Percentiles rank a stretch among this genome's conserved stretches.
Conservation (phyloP, 805 yeast species). For the Teunomyces stri region DNA sequence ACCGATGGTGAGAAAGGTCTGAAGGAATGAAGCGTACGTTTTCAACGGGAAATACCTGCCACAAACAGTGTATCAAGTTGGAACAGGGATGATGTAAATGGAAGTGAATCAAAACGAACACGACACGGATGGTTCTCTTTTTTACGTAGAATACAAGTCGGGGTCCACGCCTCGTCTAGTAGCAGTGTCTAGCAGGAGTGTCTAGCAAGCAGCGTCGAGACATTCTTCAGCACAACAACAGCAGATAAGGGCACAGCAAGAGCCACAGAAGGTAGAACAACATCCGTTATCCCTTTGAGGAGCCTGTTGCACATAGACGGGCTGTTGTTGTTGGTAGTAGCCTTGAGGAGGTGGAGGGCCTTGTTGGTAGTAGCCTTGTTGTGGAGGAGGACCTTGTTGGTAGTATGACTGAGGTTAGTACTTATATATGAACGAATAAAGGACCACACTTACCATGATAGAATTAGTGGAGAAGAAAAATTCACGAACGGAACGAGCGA, state of each 20-base stretch:
- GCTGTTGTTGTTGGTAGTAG: conserved; percentile 31
- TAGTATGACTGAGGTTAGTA: conserved; percentile 13
- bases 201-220: conserved; percentile 9
- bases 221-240: conserved; percentile 18
- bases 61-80: neutral
- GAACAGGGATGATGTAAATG: no score
- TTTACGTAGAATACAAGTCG: neutral
- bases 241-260: conserved; percentile 15
- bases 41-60: neutral
- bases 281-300: conserved; percentile 24
- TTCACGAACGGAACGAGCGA: neutral
- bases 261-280: conserved; percentile 18
- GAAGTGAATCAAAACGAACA: no score
- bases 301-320: conserved; percentile 30
- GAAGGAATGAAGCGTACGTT: neutral
- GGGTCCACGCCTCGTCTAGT: neutral
- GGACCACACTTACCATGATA: neutral
- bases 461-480: neutral
- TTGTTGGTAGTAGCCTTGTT: conserved; percentile 23
- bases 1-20: neutral
- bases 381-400: conserved; percentile 18
- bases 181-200: no score
- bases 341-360: conserved; percentile 26
- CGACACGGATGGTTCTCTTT: no score
- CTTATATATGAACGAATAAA: no score